Base-by-base conservation (phyloP, 2,329 filamentous ascomycete genomes). In the Pseudogymnoascus sp. region DNA sequence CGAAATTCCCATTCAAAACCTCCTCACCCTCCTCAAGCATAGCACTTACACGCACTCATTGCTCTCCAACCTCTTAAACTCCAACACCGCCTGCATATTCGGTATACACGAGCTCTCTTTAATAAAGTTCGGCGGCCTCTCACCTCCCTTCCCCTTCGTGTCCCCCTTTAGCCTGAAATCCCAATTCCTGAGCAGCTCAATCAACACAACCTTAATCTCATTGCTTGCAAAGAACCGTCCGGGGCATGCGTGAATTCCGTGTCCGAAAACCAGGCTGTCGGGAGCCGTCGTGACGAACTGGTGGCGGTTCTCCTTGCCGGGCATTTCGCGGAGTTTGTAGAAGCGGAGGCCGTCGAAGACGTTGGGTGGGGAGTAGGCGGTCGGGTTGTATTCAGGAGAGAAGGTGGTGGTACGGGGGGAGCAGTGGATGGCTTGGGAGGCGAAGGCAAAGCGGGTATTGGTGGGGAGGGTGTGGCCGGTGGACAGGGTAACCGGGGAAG, bases 81-180 rank as follows among this genome's bases (percentile, higher is more conserved):
- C 65, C 31, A 69, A n/a, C 33, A 61, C 59, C 1, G 63, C 65
- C 42, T 59, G 37, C n/a, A 52, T 59, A 64, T 68, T 62, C 4
- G 67, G 64, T 29, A 42, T 31, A 58, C 63, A 61, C 13, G 5
- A 25, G 13, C 48, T 58, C 37, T 62, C 58, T 4, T 7, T 37
- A 33, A 37, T 58, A 6, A 58, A 18, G 63, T 93, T 66, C 77
- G 96, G 7, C 81, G 82, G 60, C 92, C 87, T 66, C 87, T 91
- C 64, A 82, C 86, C 12, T 84, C 87, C 10, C 78, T 89, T 60
- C 90, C 91, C 3, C 78, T 97, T 48, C 91, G 97, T 75, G 86
- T 97, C 70, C 94, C 90, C 67, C 80, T 96, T 61, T 35, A 68
- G 60, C 36, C 65, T 67, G 36, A 69, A 59, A 58, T 75, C 73